Conservation (phyloP, 2,329 filamentous ascomycete species). For the Aspergillus jensenii region DNA sequence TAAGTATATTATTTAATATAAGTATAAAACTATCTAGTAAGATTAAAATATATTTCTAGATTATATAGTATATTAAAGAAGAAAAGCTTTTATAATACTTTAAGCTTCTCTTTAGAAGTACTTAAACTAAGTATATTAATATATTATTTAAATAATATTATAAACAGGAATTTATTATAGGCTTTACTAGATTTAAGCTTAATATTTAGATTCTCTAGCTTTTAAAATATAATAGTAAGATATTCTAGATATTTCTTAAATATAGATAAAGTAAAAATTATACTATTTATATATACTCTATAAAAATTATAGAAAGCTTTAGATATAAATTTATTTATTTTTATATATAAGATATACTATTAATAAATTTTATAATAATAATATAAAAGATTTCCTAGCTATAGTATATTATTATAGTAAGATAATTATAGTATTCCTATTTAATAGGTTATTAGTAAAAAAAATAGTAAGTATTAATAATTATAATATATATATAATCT, state of each 20-base stretch:
- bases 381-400: background rate
- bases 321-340: background rate
- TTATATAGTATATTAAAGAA: background rate
- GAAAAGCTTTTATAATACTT: background rate
- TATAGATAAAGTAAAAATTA: background rate
- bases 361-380: background rate
- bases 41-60: background rate
- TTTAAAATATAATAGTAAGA: background rate
- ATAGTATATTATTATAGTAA: background rate
- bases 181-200: background rate
- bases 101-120: background rate
- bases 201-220: background rate
- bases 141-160: background rate
- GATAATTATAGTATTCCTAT: background rate
- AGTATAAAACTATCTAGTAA: background rate
- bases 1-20: background rate
- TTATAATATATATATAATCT: background rate
- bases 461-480: background rate
- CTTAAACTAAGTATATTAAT: background rate
- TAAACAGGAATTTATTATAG: background rate
- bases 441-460: background rate
- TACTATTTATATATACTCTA: background rate
- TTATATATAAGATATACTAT: background rate
- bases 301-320: background rate
- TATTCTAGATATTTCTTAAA: background rate